phyloP scores from a whole-genome alignment of 2,329 filamentous ascomycete species.

The Emergomyces orientalis region DNA sequence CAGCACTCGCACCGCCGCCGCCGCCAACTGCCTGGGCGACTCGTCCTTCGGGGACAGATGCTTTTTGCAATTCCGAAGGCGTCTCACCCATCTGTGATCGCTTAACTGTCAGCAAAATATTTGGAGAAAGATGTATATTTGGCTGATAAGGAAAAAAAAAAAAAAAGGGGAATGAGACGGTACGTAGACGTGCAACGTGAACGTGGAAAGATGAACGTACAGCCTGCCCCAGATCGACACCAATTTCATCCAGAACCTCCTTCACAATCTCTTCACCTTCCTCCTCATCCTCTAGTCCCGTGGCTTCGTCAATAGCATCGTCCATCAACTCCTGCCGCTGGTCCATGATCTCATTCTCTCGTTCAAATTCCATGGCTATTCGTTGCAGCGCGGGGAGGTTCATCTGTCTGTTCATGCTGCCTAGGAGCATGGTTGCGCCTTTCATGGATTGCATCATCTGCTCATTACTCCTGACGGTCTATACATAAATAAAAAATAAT shows the following conservation, averaged over 20 bases:
- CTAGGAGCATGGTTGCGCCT: constrained; percentile 81
- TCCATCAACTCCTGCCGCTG: constrained; percentile 99
- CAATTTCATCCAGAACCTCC: constrained; percentile 93
- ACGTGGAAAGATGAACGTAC: constrained; percentile 40
- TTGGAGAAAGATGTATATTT: neutral
- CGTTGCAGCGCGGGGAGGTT: constrained; percentile 90
- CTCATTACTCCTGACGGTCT: constrained; percentile 97
- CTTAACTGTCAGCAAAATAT: constrained; percentile 18
- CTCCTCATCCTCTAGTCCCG: constrained; percentile 81
- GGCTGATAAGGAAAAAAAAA: neutral
- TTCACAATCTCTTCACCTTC: constrained; percentile 96
- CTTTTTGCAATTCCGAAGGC: constrained; percentile 70
- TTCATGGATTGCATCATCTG: constrained; percentile 99
- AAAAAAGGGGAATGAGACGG: neutral
- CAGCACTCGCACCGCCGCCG: constrained; percentile 29
- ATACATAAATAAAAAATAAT: constrained; percentile 3
- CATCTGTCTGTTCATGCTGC: constrained; percentile 97
- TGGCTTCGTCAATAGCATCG: constrained; percentile 94
- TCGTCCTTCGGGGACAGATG: constrained; percentile 60
- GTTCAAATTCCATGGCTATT: constrained; percentile 98
- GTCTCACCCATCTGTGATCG: constrained; percentile 72
- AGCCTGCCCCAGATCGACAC: constrained; percentile 79
- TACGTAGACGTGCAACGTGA: neutral
- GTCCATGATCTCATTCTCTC: constrained; percentile 99
- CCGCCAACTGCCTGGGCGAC: constrained; percentile 81